A percentile compares a stretch with the other conserved stretches of the same genome.
phyloP scores from a whole-genome alignment of 2,329 filamentous ascomycete genomes.

The Helotiales sp. region DNA sequence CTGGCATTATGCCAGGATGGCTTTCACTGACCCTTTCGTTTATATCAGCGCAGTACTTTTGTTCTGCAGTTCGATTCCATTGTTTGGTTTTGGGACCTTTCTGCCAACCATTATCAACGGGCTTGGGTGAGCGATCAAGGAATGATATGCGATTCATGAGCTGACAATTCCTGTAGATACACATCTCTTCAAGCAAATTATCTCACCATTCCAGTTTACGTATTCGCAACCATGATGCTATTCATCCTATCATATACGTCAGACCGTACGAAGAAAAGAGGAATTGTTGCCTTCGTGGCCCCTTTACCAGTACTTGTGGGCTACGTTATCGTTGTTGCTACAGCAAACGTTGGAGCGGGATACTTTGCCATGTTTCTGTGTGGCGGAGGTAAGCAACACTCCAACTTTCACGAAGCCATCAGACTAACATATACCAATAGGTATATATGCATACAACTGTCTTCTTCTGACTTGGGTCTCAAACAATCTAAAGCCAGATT shows the following conservation, averaged over 20 bases:
- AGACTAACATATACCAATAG: not conserved
- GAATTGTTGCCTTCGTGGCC: not conserved
- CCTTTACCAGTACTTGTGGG: not conserved
- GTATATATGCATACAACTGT: not conserved
- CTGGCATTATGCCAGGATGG: conserved; percentile 29
- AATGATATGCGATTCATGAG: too few species aligned
- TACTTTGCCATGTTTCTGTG: not conserved
- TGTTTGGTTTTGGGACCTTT: conserved; percentile 53
- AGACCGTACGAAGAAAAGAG: not conserved
- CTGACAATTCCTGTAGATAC: too few species aligned
- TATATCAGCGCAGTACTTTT: conserved; percentile 17
- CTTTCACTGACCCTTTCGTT: not conserved
- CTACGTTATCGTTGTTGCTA: not conserved
- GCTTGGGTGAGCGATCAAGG: too few species aligned
- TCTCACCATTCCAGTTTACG: conserved; percentile 55
- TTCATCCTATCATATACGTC: not conserved
- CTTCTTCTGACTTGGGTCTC: not conserved
- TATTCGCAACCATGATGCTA: conserved; percentile 22
- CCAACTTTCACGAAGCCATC: not conserved
- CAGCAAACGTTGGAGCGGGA: not conserved
- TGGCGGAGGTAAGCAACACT: not conserved
- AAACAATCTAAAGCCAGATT: not conserved
- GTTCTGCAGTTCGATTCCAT: conserved; percentile 33
- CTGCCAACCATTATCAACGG: conserved; percentile 53
- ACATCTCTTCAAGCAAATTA: conserved; percentile 49